These are phyloP conservation scores for Stropharia rugosoannulata DNA, from an alignment of 768 basidiomycete species.

Conservation along the genomic window DNA sequence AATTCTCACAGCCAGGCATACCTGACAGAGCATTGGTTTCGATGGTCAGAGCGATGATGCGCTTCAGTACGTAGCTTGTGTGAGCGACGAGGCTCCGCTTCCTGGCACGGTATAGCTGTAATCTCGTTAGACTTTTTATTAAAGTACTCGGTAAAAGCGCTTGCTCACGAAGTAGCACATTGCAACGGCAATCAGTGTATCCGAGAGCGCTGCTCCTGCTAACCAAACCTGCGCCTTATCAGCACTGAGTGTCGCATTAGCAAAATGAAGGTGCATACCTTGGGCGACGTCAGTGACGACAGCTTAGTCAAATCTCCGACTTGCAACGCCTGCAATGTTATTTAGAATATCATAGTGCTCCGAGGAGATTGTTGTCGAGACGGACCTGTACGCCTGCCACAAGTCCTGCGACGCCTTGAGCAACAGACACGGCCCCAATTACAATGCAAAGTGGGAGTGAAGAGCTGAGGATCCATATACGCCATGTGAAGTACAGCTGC, in stretches of 20 bases:
- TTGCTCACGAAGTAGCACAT: not conserved
- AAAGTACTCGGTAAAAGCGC: not conserved
- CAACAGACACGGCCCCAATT: conserved; percentile 1
- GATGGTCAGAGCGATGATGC: conserved; percentile 5
- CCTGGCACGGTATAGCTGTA: conserved; percentile 2
- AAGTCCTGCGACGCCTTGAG: conserved; percentile 2
- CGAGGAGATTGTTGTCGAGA: not conserved
- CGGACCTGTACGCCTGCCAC: conserved; percentile 2
- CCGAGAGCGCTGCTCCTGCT: conserved; percentile 1
- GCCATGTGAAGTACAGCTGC: conserved; percentile 6
- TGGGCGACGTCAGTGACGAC: not conserved
- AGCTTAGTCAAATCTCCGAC: conserved; percentile 2
- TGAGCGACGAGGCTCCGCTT: not conserved
- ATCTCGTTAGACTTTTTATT: not conserved
- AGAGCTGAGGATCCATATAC: conserved; percentile 4
- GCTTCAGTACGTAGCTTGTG: conserved; percentile 3
- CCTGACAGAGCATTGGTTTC: conserved; percentile 3
- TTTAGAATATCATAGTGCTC: not conserved
- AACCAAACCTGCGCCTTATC: not conserved
- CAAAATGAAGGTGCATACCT: not conserved
- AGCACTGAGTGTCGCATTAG: not conserved
- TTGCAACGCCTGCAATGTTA: not conserved
- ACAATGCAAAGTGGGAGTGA: not conserved
- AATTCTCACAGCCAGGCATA: not conserved
- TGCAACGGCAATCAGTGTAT: conserved; percentile 2